These are phyloP conservation scores for Aureoboletus auriporus DNA, from an alignment of 768 basidiomycete genomes.

Conservation along the genomic window DNA sequence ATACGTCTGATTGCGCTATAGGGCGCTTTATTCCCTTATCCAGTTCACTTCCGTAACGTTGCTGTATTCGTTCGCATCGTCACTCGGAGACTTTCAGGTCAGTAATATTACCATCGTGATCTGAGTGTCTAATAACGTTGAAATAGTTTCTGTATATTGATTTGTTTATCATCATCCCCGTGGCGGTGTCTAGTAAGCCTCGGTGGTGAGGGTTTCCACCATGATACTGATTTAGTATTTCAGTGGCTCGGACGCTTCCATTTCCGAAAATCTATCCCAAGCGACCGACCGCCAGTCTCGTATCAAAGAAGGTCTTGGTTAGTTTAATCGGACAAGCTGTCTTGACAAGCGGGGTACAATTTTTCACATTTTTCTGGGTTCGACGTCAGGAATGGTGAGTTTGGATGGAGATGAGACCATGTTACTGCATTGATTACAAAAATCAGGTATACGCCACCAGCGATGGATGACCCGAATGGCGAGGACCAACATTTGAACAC, in stretches of 20 bases:
- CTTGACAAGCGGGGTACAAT: slow-evolving; percentile 77
- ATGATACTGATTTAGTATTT: slow-evolving; percentile 3
- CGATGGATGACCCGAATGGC: slow-evolving; percentile 39
- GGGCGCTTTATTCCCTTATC: slow-evolving; percentile 97
- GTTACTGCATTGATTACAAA: neutral
- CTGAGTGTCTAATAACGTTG: slow-evolving; percentile 8
- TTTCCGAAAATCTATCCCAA: slow-evolving; percentile 84
- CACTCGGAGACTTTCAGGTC: slow-evolving; percentile 94
- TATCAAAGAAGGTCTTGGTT: slow-evolving; percentile 90
- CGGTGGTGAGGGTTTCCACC: neutral
- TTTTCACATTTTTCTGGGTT: slow-evolving; percentile 90
- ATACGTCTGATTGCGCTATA: slow-evolving; percentile 30
- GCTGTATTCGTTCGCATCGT: slow-evolving; percentile 94
- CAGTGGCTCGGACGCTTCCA: slow-evolving; percentile 95
- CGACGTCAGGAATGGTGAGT: slow-evolving; percentile 75
- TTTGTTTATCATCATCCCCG: slow-evolving; percentile 94
- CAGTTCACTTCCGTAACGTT: slow-evolving; percentile 98
- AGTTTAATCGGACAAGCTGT: slow-evolving; percentile 92
- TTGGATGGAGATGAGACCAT: neutral
- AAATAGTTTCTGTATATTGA: slow-evolving; percentile 93
- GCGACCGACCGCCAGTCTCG: slow-evolving; percentile 90
- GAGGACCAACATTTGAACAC: slow-evolving; percentile 73
- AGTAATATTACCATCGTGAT: slow-evolving; percentile 15
- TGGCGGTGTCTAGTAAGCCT: slow-evolving; percentile 89
- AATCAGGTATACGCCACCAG: slow-evolving; percentile 77